Conservation (phyloP, 2,329 filamentous ascomycete species). For the Pseudopyricularia cyperi region DNA sequence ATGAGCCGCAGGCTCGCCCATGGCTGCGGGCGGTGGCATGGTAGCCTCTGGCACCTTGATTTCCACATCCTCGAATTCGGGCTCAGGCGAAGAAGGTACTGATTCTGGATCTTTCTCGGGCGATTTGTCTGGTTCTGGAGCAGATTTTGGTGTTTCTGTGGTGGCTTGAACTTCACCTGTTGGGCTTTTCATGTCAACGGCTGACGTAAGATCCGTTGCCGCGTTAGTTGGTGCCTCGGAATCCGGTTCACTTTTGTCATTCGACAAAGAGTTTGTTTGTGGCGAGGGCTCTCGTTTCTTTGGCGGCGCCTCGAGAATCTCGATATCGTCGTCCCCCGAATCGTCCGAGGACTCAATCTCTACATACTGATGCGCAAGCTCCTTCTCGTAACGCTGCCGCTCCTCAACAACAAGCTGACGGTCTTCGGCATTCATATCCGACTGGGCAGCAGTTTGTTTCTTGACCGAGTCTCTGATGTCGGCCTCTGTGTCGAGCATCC, state of each 20-base stretch:
- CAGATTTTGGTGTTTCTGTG: not conserved
- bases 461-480: conserved; percentile 54
- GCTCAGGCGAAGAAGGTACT: conserved; percentile 12
- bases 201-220: not conserved
- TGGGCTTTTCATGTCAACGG: not conserved
- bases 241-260: not conserved
- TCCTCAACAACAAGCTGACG: conserved; percentile 43
- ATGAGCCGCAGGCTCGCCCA: not conserved
- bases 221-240: not conserved
- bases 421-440: conserved; percentile 52
- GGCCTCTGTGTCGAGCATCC: conserved; percentile 47
- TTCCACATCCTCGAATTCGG: conserved; percentile 24
- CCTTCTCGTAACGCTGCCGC: conserved; percentile 28
- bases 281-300: conserved; percentile 6
- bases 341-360: conserved; percentile 48
- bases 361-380: conserved; percentile 37
- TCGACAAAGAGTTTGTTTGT: not conserved
- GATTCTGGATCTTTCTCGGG: not conserved
- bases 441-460: conserved; percentile 42
- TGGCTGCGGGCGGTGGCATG: not conserved
- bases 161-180: not conserved
- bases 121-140: not conserved
- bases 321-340: conserved; percentile 41
- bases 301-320: conserved; percentile 39
- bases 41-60: conserved; percentile 5